phyloP scores from a whole-genome alignment of 306 rosid species.

The Sophora flavescens region DNA sequence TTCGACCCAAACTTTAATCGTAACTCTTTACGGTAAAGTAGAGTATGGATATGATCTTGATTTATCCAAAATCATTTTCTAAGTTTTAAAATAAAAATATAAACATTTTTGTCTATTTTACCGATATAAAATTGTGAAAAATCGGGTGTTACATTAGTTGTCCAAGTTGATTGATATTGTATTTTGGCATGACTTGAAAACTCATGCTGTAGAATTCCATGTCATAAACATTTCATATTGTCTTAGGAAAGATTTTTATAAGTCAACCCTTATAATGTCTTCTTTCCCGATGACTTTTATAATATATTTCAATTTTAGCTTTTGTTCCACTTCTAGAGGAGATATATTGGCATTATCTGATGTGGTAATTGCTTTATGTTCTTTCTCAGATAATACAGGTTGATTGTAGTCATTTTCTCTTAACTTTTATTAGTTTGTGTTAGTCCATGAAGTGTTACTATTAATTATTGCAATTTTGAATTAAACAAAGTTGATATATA shows the following conservation, averaged over 20 bases:
- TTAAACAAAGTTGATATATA: too few relatives aligned
- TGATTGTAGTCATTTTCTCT: neutral
- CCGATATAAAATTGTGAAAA: too few relatives aligned
- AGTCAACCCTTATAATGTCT: neutral
- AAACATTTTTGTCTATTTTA: too few relatives aligned
- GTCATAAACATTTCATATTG: slow-evolving; percentile 21
- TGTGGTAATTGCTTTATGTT: slow-evolving; percentile 21
- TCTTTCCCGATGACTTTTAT: slow-evolving; percentile 10
- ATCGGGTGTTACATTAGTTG: too few relatives aligned
- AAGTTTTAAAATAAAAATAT: too few relatives aligned
- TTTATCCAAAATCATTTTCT: too few relatives aligned
- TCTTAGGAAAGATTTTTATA: slow-evolving; percentile 1
- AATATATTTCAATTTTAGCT: neutral
- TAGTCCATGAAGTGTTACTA: neutral
- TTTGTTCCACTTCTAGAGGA: neutral
- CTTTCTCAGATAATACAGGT: neutral
- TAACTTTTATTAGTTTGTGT: neutral
- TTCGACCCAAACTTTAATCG: too few relatives aligned
- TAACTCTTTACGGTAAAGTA: too few relatives aligned
- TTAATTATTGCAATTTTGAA: neutral
- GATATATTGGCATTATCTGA: neutral
- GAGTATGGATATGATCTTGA: too few relatives aligned
- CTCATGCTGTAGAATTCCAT: slow-evolving; percentile 37
- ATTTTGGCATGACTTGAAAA: slow-evolving; percentile 40
- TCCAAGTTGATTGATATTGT: slow-evolving; percentile 46